phyloP scores from a whole-genome alignment of 2,329 filamentous ascomycete genomes.

The Cladosporium sp. region DNA sequence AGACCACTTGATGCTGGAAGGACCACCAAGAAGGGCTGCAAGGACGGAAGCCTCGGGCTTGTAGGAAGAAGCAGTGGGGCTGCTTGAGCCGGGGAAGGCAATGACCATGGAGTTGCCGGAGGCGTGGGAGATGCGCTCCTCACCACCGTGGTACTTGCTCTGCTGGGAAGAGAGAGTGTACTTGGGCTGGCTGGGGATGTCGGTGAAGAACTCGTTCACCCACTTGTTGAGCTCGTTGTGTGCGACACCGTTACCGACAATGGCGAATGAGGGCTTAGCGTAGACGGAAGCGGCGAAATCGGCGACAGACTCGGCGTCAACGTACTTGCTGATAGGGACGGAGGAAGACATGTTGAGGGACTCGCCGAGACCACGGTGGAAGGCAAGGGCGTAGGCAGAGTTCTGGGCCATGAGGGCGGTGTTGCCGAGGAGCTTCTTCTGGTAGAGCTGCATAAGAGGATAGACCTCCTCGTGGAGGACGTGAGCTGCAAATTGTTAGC shows the following conservation, averaged over 20 bases:
- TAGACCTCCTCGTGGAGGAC: constrained; percentile 88
- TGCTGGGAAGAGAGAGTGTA: constrained; percentile 57
- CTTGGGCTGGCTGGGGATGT: constrained; percentile 53
- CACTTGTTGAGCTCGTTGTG: constrained; percentile 76
- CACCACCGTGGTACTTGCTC: constrained; percentile 88
- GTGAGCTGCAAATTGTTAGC: constrained; percentile 56
- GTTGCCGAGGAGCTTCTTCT: constrained; percentile 64
- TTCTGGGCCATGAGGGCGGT: constrained; percentile 72
- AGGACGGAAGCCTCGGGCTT: constrained; percentile 90
- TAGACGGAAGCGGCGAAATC: constrained; percentile 76
- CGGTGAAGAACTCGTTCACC: constrained; percentile 88
- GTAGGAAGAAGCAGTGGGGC: constrained; percentile 65
- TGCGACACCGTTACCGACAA: constrained; percentile 84
- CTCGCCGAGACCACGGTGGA: constrained; percentile 86
- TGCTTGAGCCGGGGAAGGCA: constrained; percentile 86
- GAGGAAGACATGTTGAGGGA: constrained; percentile 69
- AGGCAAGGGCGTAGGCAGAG: constrained; percentile 79
- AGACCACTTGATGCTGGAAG: constrained; percentile 93
- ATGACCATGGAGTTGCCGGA: constrained; percentile 80
- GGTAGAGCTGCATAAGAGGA: constrained; percentile 69
- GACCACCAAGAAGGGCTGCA: constrained; percentile 80
- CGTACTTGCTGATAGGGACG: constrained; percentile 71
- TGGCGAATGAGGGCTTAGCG: constrained; percentile 82
- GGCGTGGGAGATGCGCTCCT: constrained; percentile 79
- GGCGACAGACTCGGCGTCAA: constrained; percentile 70